These are phyloP conservation scores for Cladophialophora chaetospira DNA, from an alignment of 2,329 filamentous ascomycete genomes.

Conservation along the genomic window DNA sequence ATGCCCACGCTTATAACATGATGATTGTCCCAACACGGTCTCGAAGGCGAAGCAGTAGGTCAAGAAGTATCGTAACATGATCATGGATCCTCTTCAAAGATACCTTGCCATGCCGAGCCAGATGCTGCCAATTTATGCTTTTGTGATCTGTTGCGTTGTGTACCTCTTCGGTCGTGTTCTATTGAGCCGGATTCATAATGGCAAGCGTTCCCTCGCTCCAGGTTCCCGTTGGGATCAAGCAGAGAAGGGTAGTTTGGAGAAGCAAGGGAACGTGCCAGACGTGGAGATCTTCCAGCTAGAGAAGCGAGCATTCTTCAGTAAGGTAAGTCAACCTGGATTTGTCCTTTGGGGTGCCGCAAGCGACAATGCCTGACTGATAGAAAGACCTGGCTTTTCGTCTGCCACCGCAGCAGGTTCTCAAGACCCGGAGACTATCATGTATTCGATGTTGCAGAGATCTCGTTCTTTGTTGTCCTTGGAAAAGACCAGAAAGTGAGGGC, in stretches of 20 bases:
- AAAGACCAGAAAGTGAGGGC: constrained; percentile 57
- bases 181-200: constrained; percentile 10
- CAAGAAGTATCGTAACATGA: neutral
- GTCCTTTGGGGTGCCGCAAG: constrained; percentile 60
- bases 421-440: constrained; percentile 60
- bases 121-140: constrained; percentile 18
- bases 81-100: neutral
- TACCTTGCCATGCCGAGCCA: neutral
- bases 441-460: constrained; percentile 58
- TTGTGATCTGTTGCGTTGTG: constrained; percentile 17
- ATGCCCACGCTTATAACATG: constrained; percentile 3
- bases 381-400: constrained; percentile 40
- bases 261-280: constrained; percentile 25
- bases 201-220: neutral
- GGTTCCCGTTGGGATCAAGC: constrained; percentile 21
- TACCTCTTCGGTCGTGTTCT: constrained; percentile 21
- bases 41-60: neutral
- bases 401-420: constrained; percentile 48
- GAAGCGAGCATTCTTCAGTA: constrained; percentile 53
- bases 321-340: constrained; percentile 43
- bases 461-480: constrained; percentile 58
- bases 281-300: constrained; percentile 51
- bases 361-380: constrained; percentile 6
- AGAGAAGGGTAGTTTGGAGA: constrained; percentile 24
- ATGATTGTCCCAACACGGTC: neutral